Evolutionary conservation across 495 filamentous ascomycete species (phyloP).

Genomic region (Articulospora tetracladia): DNA sequence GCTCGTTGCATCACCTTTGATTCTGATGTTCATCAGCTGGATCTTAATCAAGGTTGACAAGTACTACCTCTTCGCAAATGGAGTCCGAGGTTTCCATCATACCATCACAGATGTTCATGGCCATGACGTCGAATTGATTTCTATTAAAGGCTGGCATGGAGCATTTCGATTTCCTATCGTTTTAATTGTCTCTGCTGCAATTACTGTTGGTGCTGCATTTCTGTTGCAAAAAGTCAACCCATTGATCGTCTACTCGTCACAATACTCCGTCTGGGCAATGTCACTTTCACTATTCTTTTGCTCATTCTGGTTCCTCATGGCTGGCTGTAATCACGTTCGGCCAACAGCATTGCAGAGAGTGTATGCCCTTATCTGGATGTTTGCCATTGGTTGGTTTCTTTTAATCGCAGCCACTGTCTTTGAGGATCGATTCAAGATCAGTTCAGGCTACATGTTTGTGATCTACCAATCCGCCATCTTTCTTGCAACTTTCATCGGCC

Average conservation of each 20-base stretch:
- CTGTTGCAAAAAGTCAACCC: constrained; percentile 81
- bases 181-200: constrained; percentile 61
- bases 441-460: constrained; percentile 76
- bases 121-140: constrained; percentile 57
- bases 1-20: constrained; percentile 70
- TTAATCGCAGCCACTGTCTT: constrained; percentile 70
- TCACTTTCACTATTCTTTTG: constrained; percentile 79
- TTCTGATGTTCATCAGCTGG: constrained; percentile 64
- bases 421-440: constrained; percentile 67
- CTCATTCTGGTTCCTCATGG: constrained; percentile 78
- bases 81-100: constrained; percentile 39
- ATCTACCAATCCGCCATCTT: constrained; percentile 76
- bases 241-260: constrained; percentile 78
- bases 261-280: constrained; percentile 79
- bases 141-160: constrained; percentile 73
- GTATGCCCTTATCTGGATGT: constrained; percentile 83
- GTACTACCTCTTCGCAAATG: constrained; percentile 75
- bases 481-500: constrained; percentile 65
- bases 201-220: constrained; percentile 69
- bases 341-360: constrained; percentile 81
- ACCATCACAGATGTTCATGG: constrained; percentile 27
- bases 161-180: constrained; percentile 82
- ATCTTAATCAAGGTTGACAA: constrained; percentile 63
- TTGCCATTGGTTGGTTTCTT: constrained; percentile 64
- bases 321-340: constrained; percentile 75